phyloP scores from a whole-genome alignment of 148 eudicot species.

The Chenopodium album region DNA sequence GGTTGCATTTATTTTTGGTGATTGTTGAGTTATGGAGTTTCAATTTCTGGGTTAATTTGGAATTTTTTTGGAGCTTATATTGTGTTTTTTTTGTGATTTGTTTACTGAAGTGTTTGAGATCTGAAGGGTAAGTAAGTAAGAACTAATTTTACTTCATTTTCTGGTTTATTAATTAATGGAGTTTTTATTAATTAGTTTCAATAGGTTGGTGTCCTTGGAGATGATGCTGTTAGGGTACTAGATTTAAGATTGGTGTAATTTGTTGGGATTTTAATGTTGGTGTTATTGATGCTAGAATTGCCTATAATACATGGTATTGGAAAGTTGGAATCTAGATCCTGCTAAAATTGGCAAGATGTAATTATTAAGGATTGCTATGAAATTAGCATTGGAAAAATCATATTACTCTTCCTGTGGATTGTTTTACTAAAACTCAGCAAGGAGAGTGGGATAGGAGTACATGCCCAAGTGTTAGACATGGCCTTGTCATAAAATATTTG shows the following conservation, averaged over 20 bases:
- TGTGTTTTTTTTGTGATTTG: not conserved
- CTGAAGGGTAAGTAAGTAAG: conserved; percentile 4
- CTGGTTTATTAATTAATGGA: not conserved
- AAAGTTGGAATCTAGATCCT: not conserved
- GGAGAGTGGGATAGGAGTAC: too few relatives aligned
- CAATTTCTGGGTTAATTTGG: conserved; percentile 4
- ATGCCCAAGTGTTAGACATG: too few relatives aligned
- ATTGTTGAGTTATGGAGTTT: not conserved
- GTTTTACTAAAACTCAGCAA: too few relatives aligned
- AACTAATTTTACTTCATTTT: not conserved
- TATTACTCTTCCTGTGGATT: too few relatives aligned
- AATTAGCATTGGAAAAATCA: not conserved
- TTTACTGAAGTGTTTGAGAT: not conserved
- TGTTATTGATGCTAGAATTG: not conserved
- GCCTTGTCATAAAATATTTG: too few relatives aligned
- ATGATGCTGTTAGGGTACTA: not conserved
- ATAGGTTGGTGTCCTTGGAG: too few relatives aligned
- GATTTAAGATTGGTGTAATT: not conserved
- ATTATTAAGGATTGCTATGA: conserved; percentile 16
- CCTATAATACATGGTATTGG: not conserved
- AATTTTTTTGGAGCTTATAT: not conserved
- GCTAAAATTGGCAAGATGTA: conserved; percentile 9
- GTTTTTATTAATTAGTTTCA: not conserved
- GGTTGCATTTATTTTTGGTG: not conserved
- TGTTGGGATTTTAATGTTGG: not conserved